These are phyloP conservation scores for Phanerodontia chrysosporium DNA, from an alignment of 768 basidiomycete genomes.

Conservation along the genomic window DNA sequence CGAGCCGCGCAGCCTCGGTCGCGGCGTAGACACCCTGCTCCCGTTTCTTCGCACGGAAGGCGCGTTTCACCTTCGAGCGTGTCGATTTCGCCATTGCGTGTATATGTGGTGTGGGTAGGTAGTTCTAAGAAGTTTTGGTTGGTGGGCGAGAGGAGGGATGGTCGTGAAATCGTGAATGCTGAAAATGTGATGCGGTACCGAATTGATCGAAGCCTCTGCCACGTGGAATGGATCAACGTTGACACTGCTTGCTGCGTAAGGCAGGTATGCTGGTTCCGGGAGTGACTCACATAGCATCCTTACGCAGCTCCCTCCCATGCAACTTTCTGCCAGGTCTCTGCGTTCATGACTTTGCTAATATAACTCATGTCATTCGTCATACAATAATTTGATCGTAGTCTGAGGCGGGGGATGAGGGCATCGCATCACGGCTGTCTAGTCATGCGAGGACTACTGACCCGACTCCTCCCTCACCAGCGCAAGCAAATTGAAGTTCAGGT, in stretches of 20 bases:
- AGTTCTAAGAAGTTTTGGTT: neutral
- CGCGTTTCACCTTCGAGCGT: constrained; percentile 77
- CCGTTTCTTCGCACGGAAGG: constrained; percentile 74
- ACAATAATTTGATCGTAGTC: too few relatives aligned
- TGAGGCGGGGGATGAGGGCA: too few relatives aligned
- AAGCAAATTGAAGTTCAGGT: constrained; percentile 1
- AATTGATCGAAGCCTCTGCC: neutral
- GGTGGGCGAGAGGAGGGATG: neutral
- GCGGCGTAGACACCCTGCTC: constrained; percentile 72
- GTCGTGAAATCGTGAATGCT: neutral
- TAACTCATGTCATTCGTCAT: too few relatives aligned
- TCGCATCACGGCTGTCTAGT: too few relatives aligned
- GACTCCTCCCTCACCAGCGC: neutral
- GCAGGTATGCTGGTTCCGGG: neutral
- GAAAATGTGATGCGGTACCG: neutral
- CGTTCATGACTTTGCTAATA: too few relatives aligned
- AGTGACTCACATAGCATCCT: too few relatives aligned
- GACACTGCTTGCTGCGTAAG: neutral
- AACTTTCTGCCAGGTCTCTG: too few relatives aligned
- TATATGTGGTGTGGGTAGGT: neutral
- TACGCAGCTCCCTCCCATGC: too few relatives aligned
- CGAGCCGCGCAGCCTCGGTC: constrained; percentile 69
- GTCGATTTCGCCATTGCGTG: constrained; percentile 74
- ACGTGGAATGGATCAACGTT: neutral
- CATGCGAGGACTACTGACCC: too few relatives aligned